Percentiles rank a stretch among this genome's conserved stretches.
These are phyloP conservation scores for Auriscalpium microsporum DNA, from an alignment of 768 basidiomycete species.

Conservation along the genomic window DNA sequence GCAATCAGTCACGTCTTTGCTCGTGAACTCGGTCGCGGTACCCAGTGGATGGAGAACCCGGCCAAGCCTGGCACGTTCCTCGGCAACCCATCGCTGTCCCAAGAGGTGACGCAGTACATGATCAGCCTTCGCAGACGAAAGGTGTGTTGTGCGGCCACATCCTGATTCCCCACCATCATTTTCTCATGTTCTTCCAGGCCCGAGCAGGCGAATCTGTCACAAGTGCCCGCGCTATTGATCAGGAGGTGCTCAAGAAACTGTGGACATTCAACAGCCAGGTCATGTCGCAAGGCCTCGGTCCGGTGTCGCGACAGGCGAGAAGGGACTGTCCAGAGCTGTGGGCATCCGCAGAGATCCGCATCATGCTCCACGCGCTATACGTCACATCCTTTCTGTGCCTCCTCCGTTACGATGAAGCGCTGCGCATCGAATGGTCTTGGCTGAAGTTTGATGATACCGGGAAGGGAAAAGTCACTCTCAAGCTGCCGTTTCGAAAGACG, in stretches of 20 bases:
- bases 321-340: slow-evolving; percentile 3
- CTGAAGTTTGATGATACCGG: neutral
- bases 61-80: neutral
- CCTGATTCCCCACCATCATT: neutral
- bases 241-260: slow-evolving; percentile 12
- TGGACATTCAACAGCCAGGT: slow-evolving; percentile 8
- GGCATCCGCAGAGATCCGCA: slow-evolving; percentile 14
- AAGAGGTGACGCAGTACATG: slow-evolving; percentile 18
- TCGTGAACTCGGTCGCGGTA: slow-evolving; percentile 9
- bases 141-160: slow-evolving; percentile 4
- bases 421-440: slow-evolving; percentile 16
- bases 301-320: neutral
- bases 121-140: slow-evolving; percentile 17
- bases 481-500: slow-evolving; percentile 16
- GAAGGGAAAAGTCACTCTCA: neutral
- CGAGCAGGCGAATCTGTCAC: slow-evolving; percentile 15
- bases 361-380: slow-evolving; percentile 18
- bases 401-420: slow-evolving; percentile 18
- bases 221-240: slow-evolving; percentile 19
- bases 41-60: slow-evolving; percentile 10
- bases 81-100: slow-evolving; percentile 20
- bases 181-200: slow-evolving; percentile 1
- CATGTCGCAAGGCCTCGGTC: neutral
- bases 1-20: slow-evolving; percentile 17
- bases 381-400: slow-evolving; percentile 16